Evolutionary conservation across 2,329 filamentous ascomycete species (phyloP), one percentile per base, ranked within the genome.

Genomic region (Paraphoma sp.): DNA sequence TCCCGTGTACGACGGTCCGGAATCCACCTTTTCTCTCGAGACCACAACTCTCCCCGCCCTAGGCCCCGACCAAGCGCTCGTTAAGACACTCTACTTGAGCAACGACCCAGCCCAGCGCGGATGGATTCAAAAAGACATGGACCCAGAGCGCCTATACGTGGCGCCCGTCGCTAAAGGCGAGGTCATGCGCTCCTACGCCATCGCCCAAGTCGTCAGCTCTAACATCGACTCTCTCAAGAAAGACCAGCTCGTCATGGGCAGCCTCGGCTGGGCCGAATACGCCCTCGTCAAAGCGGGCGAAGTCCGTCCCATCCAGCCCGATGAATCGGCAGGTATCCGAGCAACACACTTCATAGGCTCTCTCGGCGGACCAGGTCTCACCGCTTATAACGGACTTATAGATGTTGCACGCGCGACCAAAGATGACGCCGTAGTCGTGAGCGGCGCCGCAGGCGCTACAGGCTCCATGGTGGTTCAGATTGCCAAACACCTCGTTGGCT

Each of bases 391-490:
- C 61, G 90, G 91, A 28, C 85, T 93, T 71, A 76, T 85, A 23
- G 84, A 89, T 54, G 84, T 93, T 47, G 90, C 84, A 14, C 79
- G 87, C 49, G 84, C 89, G 18, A 86, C 86, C 68, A 75, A 83
- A 0, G 88, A 88, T 7, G 89, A 93, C 64, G 85, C 87, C 0
- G 89, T 94, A 1, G 89, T 93, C 8, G 88, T 94, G 0, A 90
- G 87, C 9, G 90, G 89, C 5, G 91, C 91, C 0, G 91, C 90
- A 0, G 91, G 91, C 6, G 91, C 90, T 0, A 93, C 90, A 0
- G 91, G 91, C 1, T 88, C 83, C 69, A 86, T 93, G 18, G 90
- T 86, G 0, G 81, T 84, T 7, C 83, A 86, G 70, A 82, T 86
- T 59, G 83, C 82, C 6, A 82, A 82, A 68, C 75, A 82, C 54